phyloP scores from a whole-genome alignment of 2,329 filamentous ascomycete species.

The Fusarium luffae region DNA sequence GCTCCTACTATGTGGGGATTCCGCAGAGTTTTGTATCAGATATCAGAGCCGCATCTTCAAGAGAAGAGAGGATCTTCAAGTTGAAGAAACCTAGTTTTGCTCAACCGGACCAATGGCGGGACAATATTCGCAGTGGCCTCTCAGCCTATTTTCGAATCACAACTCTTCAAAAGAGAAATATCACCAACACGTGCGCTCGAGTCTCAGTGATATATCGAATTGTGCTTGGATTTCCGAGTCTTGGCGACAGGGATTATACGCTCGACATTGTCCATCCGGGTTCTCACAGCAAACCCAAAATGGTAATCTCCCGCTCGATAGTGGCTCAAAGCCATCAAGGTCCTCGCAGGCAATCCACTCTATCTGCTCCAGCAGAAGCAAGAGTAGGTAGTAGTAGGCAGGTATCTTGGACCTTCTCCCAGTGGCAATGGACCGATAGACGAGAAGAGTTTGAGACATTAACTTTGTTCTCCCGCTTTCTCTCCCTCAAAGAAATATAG shows the following conservation, averaged over 20 bases:
- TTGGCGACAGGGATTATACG: constrained; percentile 34
- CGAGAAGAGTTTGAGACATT: constrained; percentile 35
- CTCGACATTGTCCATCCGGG: constrained; percentile 37
- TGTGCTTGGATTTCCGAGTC: constrained; percentile 12
- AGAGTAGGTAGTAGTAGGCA: neutral
- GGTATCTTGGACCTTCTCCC: constrained; percentile 1
- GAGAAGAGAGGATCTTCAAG: neutral
- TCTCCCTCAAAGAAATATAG: neutral
- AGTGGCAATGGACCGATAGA: neutral
- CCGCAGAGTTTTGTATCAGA: constrained; percentile 7
- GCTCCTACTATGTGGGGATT: constrained; percentile 15
- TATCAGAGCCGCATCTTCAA: constrained; percentile 19
- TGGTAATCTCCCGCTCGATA: constrained; percentile 29
- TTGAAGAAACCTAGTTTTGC: neutral
- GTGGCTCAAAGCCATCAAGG: constrained; percentile 26
- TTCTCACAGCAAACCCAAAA: constrained; percentile 31
- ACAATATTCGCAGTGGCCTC: neutral
- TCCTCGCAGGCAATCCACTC: constrained; percentile 39
- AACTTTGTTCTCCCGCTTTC: constrained; percentile 12
- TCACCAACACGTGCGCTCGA: constrained; percentile 16
- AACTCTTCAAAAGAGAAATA: neutral
- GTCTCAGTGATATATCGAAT: neutral
- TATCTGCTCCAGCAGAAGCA: constrained; percentile 2
- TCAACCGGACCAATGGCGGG: neutral
- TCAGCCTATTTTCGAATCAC: neutral